phyloP scores from a whole-genome alignment of 306 rosid genomes.

The Dalbergia cultrata region DNA sequence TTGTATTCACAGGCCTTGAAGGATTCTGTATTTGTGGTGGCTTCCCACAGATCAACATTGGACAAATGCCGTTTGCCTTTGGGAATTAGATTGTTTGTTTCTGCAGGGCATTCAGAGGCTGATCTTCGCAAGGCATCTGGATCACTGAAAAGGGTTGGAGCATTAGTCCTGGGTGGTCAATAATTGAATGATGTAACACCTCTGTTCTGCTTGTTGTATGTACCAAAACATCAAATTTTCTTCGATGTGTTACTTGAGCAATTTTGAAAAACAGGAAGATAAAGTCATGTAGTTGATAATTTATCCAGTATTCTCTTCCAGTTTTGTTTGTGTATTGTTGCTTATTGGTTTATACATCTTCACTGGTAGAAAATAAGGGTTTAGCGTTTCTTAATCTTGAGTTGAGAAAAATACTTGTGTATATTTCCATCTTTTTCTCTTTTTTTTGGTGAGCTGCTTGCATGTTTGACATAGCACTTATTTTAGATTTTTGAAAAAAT shows the following conservation, averaged over 20 bases:
- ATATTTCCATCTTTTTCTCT: not conserved
- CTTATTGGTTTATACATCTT: slow-evolving; percentile 34
- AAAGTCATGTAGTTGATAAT: slow-evolving; percentile 36
- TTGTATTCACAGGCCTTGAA: slow-evolving; percentile 66
- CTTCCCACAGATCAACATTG: slow-evolving; percentile 80
- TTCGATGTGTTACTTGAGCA: slow-evolving; percentile 40
- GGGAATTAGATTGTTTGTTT: slow-evolving; percentile 84
- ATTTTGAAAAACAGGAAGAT: slow-evolving; percentile 46
- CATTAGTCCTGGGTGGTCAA: slow-evolving; percentile 64
- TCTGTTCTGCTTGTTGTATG: slow-evolving; percentile 30
- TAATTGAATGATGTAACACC: slow-evolving; percentile 44
- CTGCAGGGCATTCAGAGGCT: slow-evolving; percentile 83
- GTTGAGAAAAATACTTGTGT: slow-evolving; percentile 17
- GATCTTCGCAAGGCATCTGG: slow-evolving; percentile 81
- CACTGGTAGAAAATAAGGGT: slow-evolving; percentile 42
- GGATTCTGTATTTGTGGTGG: slow-evolving; percentile 71
- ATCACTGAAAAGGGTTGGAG: slow-evolving; percentile 76
- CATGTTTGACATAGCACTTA: not conserved
- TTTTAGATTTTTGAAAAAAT: not conserved
- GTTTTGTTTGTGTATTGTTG: slow-evolving; percentile 23
- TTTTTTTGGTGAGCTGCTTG: not conserved
- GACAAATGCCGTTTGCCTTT: slow-evolving; percentile 83
- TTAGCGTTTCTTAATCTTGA: slow-evolving; percentile 25
- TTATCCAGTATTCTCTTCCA: slow-evolving; percentile 35
- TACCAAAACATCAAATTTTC: slow-evolving; percentile 14